Evolutionary conservation across 202 grass and related monocot genomes (phyloP), one percentile per base, ranked within the genome.

Genomic region (Bolboschoenoplectus hybrid): DNA sequence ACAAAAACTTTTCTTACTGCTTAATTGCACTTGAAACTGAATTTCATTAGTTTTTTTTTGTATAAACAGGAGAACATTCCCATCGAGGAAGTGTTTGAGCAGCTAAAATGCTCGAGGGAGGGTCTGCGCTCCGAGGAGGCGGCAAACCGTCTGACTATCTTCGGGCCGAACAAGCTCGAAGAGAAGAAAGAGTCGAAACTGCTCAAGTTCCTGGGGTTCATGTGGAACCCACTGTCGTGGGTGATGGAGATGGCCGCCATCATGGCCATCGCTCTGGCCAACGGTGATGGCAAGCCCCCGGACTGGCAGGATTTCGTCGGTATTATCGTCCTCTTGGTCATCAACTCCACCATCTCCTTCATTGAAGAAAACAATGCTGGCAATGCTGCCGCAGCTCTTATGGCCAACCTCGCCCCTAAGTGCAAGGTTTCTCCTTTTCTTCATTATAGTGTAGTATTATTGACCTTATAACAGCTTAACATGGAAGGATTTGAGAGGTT

Each of bases 331-430:
- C 88, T 99, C 7, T 49, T 99, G 46, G 80, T 99, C 34, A 99
- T 99, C 85, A 99, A 99, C 85, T 99, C 94, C 13, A 97, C 94
- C 43, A 97, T 97, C 84, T 94, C 91, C 34, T 97, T 97, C 87
- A 97, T 97, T 17, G 97, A 99, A 57, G 97, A 99, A 86, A 98
- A 99, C 89, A 99, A 99, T 75, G 97, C 97, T 0, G 97, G 97
- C 16, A 97, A 97, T 44, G 94, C 94, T 0, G 94, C 94, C 0
- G 94, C 94, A 0, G 94, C 94, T 0, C 94, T 97, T 83, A 97
- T 97, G 94, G 94, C 94, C 53, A 94, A 94, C 82, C 94, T 97
- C 89, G 94, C 97, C 13, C 97, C 97, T 41, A 99, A 99, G 77
- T 94, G 93, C 46, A 99, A 99, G 97, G 91, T 93, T 6, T 32